These are phyloP conservation scores for Teratosphaeriaceae sp. DNA, from an alignment of 2,329 filamentous ascomycete species.

Conservation along the genomic window DNA sequence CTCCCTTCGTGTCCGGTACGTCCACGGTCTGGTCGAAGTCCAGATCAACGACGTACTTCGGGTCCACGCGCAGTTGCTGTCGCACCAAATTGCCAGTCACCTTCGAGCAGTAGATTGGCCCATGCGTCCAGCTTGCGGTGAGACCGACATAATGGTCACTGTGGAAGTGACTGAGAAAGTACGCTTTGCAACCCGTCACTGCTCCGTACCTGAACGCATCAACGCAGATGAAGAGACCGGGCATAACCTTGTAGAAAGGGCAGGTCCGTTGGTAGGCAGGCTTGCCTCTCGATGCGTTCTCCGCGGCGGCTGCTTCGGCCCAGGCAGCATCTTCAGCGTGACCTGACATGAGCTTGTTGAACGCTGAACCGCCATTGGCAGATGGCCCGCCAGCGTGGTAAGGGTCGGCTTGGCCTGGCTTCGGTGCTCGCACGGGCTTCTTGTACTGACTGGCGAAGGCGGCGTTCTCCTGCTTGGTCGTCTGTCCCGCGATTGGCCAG, in stretches of 20 bases:
- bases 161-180: conserved; percentile 97
- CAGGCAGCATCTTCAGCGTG: conserved; percentile 88
- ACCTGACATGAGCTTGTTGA: conserved; percentile 85
- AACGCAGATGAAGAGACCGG: conserved; percentile 85
- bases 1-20: conserved; percentile 74
- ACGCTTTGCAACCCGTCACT: conserved; percentile 84
- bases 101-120: conserved; percentile 92
- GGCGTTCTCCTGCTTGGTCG: conserved; percentile 14
- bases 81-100: conserved; percentile 86
- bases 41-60: conserved; percentile 75
- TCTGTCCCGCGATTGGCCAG: neutral
- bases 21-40: conserved; percentile 77
- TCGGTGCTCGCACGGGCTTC: conserved; percentile 58
- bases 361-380: conserved; percentile 58
- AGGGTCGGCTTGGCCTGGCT: conserved; percentile 75
- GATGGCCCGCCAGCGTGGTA: conserved; percentile 49
- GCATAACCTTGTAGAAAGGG: conserved; percentile 98
- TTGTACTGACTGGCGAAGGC: conserved; percentile 52
- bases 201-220: conserved; percentile 95
- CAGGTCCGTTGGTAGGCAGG: conserved; percentile 85
- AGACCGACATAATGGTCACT: conserved; percentile 95
- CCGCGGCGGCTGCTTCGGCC: conserved; percentile 75
- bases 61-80: conserved; percentile 77
- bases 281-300: conserved; percentile 71
- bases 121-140: conserved; percentile 81